Evolutionary conservation across 2,329 filamentous ascomycete genomes (phyloP), one percentile per base, ranked within the genome.

Genomic region (Claviceps sp.): DNA sequence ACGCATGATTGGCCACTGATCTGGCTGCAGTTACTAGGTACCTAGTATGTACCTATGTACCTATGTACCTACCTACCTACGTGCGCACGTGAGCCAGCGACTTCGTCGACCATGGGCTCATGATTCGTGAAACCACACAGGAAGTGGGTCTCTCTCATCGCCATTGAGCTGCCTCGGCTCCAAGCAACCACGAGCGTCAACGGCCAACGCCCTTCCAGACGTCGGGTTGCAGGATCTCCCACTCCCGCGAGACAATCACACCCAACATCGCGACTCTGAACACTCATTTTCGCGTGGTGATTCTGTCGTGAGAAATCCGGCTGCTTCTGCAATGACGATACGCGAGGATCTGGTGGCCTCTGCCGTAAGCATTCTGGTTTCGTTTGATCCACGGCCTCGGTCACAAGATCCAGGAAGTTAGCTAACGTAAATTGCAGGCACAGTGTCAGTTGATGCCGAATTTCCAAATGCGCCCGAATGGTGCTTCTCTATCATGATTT

Each of bases 261-360:
- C 40, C 20, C 7, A 9, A 6, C 9, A 5, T 43, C 20, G 14
- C 16, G 42, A 22, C 20, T 22, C 3, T 7, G 20, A 43, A 23
- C 20, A 23, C 42, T 45, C 53, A 49, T 36, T 43, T 50, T 34
- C 53, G 23, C 43, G 53, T 50, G 51, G 53, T 59, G 54, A 62
- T 60, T 57, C 52, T 54, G 58, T 59, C 56, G 58, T 55, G 55
- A 55, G 53, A 58, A 59, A 49, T 47, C 54, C 46, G 6, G 8
- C 36, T 34, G 43, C 22, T 46, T 59, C 51, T 51, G 61, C 67
- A 69, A 91, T 82, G 76, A 83, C 90, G 74, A 88, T 95, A 74
- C 88, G 93, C 66, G 91, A 97, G 80, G 91, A 97, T 67, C 75
- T 96, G 57, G 81, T 95, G 62, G 76, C 82, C 60, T 95, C 89